Percentiles rank a stretch among this genome's conserved stretches.
phyloP scores from a whole-genome alignment of 2,329 filamentous ascomycete species.

The Beauveria caledonica region DNA sequence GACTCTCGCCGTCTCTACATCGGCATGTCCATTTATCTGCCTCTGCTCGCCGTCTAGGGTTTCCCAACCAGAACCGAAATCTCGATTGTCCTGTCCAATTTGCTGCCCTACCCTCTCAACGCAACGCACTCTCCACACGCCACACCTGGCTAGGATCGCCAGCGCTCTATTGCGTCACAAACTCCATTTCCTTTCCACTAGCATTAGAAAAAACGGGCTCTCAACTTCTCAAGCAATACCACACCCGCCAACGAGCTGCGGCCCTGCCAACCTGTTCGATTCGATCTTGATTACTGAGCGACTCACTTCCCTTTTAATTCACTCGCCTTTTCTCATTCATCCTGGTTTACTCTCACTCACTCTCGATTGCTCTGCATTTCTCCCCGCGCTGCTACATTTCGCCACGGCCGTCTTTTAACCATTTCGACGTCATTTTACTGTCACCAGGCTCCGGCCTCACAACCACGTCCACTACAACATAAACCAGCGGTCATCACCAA shows the following conservation, averaged over 20 bases:
- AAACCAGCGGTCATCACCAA: not conserved
- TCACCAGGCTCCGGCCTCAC: not conserved
- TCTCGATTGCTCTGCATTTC: not conserved
- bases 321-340: constrained; percentile 1
- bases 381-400: not conserved
- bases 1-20: not conserved
- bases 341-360: not conserved
- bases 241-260: not conserved
- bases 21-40: not conserved
- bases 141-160: constrained; percentile 6
- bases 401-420: not conserved
- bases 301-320: constrained; percentile 1
- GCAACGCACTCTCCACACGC: constrained; percentile 5
- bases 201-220: constrained; percentile 3
- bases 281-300: not conserved
- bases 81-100: constrained; percentile 6
- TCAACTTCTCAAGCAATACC: not conserved
- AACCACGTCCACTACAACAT: not conserved
- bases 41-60: not conserved
- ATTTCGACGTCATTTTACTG: constrained; percentile 4
- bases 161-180: constrained; percentile 12
- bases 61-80: not conserved
- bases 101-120: constrained; percentile 4
- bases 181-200: constrained; percentile 4
- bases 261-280: not conserved